Base-by-base conservation (phyloP, 1,139 yeast genomes). In the Protomyces gravidus region DNA sequence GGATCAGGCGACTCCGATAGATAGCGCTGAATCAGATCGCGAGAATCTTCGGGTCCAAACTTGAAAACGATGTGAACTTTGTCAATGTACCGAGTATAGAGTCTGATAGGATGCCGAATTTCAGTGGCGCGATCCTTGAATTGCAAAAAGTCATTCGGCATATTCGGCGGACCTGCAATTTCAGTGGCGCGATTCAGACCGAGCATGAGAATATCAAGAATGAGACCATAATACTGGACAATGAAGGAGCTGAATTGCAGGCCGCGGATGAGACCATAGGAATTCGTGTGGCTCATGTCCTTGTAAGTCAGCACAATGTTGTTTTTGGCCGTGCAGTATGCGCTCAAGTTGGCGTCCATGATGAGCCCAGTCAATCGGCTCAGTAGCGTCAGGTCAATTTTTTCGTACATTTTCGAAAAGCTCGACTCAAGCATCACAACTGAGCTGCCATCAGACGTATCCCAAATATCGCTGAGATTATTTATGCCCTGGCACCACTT, bases 401-500 rank as follows among this genome's bases (percentile, higher is more conserved):
- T 89, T 63, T 90, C 97, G 0, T 92, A 79, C 65, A 92, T 70
- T 65, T 85, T 85, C 63, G 78, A 78, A 62, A 94, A 73, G 0
- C 82, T 76, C 0, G 95, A 81, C 69, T 90, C 94, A 19, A 92
- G 65, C 83, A 92, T 78, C n/a, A 90, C 97, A 65, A 85, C 83
- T 53, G 86, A 79, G 68, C 88, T 86, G 1, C 95, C 96, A 40
- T 81, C 76, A 0, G 79, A 71, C 1, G 84, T 80, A 55, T 84
- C 82, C 98, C 98, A 92, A 1, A 90, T 86, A 47, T 82, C 77
- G 6, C 80, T 74, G 56, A 89, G 72, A 66, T 89, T 89, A 69
- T 89, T 92, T 60, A 92, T 78, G n/a, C 96, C 96, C 68, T 88
- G 96, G 67, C 90, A 84, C 96, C 97, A 92, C 69, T 90, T 92